Evolutionary conservation across 163 green algal species (phyloP).

Genomic region (Chlorella variabilis): DNA sequence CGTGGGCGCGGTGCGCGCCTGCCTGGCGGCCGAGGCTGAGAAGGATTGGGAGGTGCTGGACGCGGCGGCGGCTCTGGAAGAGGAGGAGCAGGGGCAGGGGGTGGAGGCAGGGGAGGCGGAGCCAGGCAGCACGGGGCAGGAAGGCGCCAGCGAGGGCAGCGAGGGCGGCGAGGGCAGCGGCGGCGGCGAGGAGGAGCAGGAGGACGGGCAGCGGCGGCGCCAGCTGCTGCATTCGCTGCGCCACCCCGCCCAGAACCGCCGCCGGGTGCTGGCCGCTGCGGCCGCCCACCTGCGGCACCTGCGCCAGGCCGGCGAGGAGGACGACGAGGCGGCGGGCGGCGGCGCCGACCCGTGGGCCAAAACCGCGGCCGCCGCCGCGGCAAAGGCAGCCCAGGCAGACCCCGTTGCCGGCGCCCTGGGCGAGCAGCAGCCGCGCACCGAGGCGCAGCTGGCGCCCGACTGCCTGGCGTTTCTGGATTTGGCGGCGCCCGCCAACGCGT

Average conservation of each 20-base stretch:
- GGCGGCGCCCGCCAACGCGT: not conserved
- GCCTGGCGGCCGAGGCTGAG: not conserved
- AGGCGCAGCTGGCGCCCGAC: not conserved
- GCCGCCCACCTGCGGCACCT: no score
- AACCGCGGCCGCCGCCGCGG: not conserved
- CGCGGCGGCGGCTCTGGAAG: not conserved
- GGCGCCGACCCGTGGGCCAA: not conserved
- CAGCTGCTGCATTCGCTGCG: no score
- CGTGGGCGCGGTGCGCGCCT: not conserved
- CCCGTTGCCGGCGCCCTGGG: no score
- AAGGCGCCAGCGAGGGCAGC: not conserved
- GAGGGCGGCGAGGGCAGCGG: no score
- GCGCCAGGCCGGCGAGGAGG: not conserved
- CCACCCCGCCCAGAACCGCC: no score
- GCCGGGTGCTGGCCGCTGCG: no score
- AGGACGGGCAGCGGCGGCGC: no score
- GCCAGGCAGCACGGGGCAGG: not conserved
- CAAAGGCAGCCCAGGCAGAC: not conserved
- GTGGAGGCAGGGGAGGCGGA: not conserved
- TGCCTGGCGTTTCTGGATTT: constrained; percentile 1
- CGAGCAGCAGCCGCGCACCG: not conserved
- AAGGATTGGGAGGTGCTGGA: not conserved
- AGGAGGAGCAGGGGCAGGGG: not conserved
- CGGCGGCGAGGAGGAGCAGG: no score
- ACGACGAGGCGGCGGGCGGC: no score